phyloP scores from a whole-genome alignment of 441 rosid species.

The Daphne laureola region DNA sequence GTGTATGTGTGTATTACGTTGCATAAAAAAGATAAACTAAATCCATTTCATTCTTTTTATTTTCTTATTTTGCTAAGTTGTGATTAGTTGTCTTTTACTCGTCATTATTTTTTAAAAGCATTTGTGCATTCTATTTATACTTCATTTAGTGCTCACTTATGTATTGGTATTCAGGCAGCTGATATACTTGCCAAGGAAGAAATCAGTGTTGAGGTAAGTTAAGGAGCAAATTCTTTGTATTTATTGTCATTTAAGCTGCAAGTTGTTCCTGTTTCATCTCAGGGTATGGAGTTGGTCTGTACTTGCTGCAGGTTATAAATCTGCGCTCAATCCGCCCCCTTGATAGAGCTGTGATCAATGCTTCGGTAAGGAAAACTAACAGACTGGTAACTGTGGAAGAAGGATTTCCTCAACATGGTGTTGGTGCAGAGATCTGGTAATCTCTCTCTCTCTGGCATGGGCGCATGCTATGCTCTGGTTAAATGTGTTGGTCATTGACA shows the following conservation, averaged over 20 bases:
- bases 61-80: no score
- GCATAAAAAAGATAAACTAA: no score
- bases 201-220: constrained; percentile 65
- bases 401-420: constrained; percentile 80
- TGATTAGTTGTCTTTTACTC: no score
- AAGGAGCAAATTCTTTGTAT: neutral
- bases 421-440: constrained; percentile 85
- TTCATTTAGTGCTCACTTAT: neutral
- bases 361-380: constrained; percentile 81
- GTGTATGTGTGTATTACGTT: no score
- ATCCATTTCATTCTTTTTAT: no score
- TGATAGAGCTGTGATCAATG: constrained; percentile 58
- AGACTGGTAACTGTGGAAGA: constrained; percentile 77
- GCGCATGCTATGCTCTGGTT: neutral
- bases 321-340: constrained; percentile 76
- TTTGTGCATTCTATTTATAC: no score
- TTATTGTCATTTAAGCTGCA: no score
- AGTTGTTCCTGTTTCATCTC: no score
- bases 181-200: constrained; percentile 77
- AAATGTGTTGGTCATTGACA: neutral
- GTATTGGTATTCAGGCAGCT: constrained; percentile 48
- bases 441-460: constrained; percentile 6
- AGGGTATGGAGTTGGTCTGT: neutral
- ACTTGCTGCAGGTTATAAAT: constrained; percentile 52
- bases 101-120: no score